These are phyloP conservation scores for Chaetomidium leptoderma DNA, from an alignment of 495 filamentous ascomycete species.

Conservation along the genomic window DNA sequence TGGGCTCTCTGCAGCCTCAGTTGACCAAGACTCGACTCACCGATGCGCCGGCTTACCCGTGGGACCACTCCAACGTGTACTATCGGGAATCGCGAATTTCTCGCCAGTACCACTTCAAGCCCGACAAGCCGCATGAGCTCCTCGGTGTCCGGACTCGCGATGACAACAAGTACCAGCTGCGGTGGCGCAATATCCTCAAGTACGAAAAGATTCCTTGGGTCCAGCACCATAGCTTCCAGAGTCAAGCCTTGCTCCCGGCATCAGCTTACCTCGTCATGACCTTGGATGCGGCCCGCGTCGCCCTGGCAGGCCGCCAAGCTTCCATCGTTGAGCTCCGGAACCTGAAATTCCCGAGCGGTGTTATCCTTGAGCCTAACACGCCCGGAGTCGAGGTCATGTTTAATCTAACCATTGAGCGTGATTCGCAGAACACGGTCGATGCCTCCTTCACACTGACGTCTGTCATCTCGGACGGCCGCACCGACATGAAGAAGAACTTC, in stretches of 20 bases:
- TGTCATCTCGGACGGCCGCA: slow-evolving; percentile 31
- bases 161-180: slow-evolving; percentile 38
- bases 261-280: slow-evolving; percentile 46
- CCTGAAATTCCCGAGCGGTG: slow-evolving; percentile 43
- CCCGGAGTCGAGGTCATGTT: slow-evolving; percentile 46
- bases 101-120: slow-evolving; percentile 42
- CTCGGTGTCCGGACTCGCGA: slow-evolving; percentile 45
- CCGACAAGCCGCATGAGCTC: slow-evolving; percentile 41
- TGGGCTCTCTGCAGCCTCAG: slow-evolving; percentile 31
- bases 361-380: slow-evolving; percentile 47
- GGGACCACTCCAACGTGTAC: slow-evolving; percentile 45
- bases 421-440: slow-evolving; percentile 24
- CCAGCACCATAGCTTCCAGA: slow-evolving; percentile 42
- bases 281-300: slow-evolving; percentile 36
- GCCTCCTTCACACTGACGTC: slow-evolving; percentile 39
- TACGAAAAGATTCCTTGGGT: slow-evolving; percentile 43
- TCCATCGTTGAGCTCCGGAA: slow-evolving; percentile 40
- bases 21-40: slow-evolving; percentile 25
- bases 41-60: slow-evolving; percentile 44
- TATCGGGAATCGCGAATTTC: slow-evolving; percentile 48
- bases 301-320: slow-evolving; percentile 27
- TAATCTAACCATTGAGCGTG: slow-evolving; percentile 26
- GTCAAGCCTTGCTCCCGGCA: slow-evolving; percentile 41
- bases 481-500: slow-evolving; percentile 39
- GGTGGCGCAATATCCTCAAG: slow-evolving; percentile 48